A percentile compares a stretch with the other conserved stretches of the same genome.
Conservation (phyloP, 495 filamentous ascomycete genomes). For the Apodospora peruviana region DNA sequence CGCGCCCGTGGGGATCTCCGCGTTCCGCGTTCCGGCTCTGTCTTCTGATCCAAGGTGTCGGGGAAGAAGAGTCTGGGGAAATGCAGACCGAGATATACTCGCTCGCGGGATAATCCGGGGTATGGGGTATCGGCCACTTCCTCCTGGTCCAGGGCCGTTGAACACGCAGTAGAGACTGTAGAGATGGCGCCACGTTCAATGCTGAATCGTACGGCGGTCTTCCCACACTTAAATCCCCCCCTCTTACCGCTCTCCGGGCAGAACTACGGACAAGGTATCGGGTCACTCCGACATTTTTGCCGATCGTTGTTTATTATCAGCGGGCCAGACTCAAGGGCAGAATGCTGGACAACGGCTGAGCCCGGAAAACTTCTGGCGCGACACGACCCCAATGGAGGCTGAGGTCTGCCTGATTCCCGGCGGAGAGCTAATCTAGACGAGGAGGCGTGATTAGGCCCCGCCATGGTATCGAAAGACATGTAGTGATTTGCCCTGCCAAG, state of each 20-base stretch:
- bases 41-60: slow-evolving; percentile 6
- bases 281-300: slow-evolving; percentile 23
- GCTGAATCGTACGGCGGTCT: slow-evolving; percentile 21
- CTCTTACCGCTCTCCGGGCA: not conserved
- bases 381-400: slow-evolving; percentile 5
- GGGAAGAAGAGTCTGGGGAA: slow-evolving; percentile 24
- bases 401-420: not conserved
- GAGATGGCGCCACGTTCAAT: slow-evolving; percentile 13
- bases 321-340: not conserved
- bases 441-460: slow-evolving; percentile 2
- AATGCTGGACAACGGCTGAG: slow-evolving; percentile 2
- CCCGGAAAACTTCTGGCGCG: slow-evolving; percentile 12
- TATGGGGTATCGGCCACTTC: slow-evolving; percentile 6
- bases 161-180: slow-evolving; percentile 3
- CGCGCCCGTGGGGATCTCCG: slow-evolving; percentile 9
- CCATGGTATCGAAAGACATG: not conserved
- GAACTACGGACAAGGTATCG: slow-evolving; percentile 17
- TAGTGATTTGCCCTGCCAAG: slow-evolving; percentile 8
- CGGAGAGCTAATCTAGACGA: slow-evolving; percentile 16
- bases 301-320: slow-evolving; percentile 19
- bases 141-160: slow-evolving; percentile 7
- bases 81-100: slow-evolving; percentile 23
- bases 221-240: slow-evolving; percentile 19
- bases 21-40: slow-evolving; percentile 10
- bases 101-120: slow-evolving; percentile 5